These are phyloP conservation scores for Bryoglossum gracile DNA, from an alignment of 495 filamentous ascomycete species.

Conservation along the genomic window DNA sequence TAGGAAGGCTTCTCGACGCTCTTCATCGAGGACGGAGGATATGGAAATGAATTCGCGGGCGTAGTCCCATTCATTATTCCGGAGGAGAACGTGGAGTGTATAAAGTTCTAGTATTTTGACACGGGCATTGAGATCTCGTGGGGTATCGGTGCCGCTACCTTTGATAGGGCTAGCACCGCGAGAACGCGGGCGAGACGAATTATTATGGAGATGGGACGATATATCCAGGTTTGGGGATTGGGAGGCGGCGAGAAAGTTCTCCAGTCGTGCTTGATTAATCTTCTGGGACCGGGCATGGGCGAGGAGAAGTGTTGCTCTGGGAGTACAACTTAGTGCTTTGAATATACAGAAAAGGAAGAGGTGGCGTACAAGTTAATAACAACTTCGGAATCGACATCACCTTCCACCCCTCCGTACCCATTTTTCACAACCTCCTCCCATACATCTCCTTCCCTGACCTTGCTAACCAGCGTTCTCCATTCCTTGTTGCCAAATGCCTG, in stretches of 20 bases:
- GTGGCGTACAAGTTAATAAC: constrained; percentile 81
- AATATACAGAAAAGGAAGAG: too few species aligned
- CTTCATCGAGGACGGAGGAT: constrained; percentile 82
- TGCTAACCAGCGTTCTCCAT: constrained; percentile 72
- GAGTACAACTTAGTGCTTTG: constrained; percentile 4
- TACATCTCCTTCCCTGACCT: constrained; percentile 75
- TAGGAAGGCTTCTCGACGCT: constrained; percentile 77
- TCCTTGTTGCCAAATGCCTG: constrained; percentile 72
- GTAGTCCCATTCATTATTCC: constrained; percentile 93
- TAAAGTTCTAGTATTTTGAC: constrained; percentile 92
- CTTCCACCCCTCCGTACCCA: constrained; percentile 80
- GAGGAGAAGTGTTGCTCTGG: constrained; percentile 74
- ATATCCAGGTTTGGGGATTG: constrained; percentile 62
- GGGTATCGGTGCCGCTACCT: constrained; percentile 59
- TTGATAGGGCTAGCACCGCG: constrained; percentile 33
- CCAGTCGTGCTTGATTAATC: constrained; percentile 78
- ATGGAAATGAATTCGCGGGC: constrained; percentile 80
- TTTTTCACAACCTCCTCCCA: constrained; percentile 88
- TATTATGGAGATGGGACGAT: constrained; percentile 45
- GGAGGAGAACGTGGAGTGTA: constrained; percentile 81
- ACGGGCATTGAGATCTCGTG: constrained; percentile 64
- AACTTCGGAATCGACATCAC: constrained; percentile 88
- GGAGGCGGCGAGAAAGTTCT: constrained; percentile 80
- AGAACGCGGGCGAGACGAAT: constrained; percentile 2
- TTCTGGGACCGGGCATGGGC: constrained; percentile 77